Evolutionary conservation across 495 filamentous ascomycete genomes (phyloP), one percentile per base, ranked within the genome.

Genomic region (Lepraria neglecta): DNA sequence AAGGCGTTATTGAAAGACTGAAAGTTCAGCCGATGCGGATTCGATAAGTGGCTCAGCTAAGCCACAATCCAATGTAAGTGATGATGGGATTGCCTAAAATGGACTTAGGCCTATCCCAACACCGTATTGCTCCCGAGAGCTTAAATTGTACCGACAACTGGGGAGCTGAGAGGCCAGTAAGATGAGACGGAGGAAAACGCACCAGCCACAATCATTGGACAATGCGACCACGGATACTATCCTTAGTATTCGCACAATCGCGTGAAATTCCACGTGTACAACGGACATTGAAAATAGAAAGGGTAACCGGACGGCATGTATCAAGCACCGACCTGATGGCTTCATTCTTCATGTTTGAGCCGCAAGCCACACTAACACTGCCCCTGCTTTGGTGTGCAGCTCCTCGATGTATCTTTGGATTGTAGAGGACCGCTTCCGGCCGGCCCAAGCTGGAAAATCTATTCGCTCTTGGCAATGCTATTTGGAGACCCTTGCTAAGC

Each of bases 281-380:
- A 43, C 15, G 30, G 28, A 9, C 11, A 14, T 11, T 33, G 38
- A 14, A 35, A 6, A 42, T 19, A 19, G 4, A n/a, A 31, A 38
- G 27, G 15, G 28, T 59, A 9, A 59, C 17, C 7, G n/a, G 38
- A 7, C 7, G 9, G 21, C 46, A 38, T 21, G 9, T 7, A 28
- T 56, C 38, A 55, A 9, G 7, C 10, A n/a, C 11, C 1, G 30
- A 17, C 47, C 47, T 9, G 4, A 35, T 54, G 35, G 56, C 46
- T 59, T 56, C 45, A 21, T 31, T 45, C 45, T 52, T 35, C 45
- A 28, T 33, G 11, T 56, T 56, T 62, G 64, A 62, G 52, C 60
- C 64, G 55, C 64, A 62, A 59, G 59, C 53, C 64, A 60, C 62
- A 53, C 51, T 21, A 55, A 54, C n/a, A 55, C 50, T 61, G 27